A percentile compares a stretch with the other conserved stretches of the same genome.
These are phyloP conservation scores for Vigna angularis DNA, from an alignment of 306 rosid species.

Conservation along the genomic window DNA sequence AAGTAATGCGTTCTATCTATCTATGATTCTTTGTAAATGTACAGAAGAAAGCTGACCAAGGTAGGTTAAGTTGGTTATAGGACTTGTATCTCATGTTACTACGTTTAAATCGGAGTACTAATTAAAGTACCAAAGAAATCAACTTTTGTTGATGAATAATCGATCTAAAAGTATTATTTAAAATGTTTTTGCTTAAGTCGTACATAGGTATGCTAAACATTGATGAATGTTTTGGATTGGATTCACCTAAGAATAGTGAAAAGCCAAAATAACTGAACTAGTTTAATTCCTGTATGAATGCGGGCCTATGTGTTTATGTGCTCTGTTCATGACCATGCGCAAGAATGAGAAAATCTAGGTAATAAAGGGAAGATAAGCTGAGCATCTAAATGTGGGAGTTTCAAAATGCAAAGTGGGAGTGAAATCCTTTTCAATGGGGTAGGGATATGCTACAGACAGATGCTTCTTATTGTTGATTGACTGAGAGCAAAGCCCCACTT, in stretches of 20 bases:
- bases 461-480: conserved; percentile 47
- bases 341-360: conserved; percentile 45
- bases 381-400: conserved; percentile 42
- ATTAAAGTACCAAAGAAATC: background rate
- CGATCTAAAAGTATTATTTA: background rate
- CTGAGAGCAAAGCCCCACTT: conserved; percentile 39
- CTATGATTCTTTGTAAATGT: background rate
- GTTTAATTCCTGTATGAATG: background rate
- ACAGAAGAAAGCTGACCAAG: background rate
- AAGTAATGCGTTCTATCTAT: background rate
- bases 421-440: conserved; percentile 48
- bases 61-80: background rate
- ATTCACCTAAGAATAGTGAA: background rate
- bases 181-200: background rate
- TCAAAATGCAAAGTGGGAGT: conserved; percentile 42
- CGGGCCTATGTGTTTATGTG: conserved; percentile 7
- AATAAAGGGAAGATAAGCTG: conserved; percentile 43
- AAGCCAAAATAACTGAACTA: background rate
- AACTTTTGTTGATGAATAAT: background rate
- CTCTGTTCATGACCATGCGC: conserved; percentile 51
- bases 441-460: conserved; percentile 45
- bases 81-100: background rate
- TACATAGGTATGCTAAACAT: background rate
- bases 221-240: background rate
- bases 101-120: background rate